Evolutionary conservation across 176 grass and related monocot species (phyloP).

Genomic region (Eragrostis nindensis): DNA sequence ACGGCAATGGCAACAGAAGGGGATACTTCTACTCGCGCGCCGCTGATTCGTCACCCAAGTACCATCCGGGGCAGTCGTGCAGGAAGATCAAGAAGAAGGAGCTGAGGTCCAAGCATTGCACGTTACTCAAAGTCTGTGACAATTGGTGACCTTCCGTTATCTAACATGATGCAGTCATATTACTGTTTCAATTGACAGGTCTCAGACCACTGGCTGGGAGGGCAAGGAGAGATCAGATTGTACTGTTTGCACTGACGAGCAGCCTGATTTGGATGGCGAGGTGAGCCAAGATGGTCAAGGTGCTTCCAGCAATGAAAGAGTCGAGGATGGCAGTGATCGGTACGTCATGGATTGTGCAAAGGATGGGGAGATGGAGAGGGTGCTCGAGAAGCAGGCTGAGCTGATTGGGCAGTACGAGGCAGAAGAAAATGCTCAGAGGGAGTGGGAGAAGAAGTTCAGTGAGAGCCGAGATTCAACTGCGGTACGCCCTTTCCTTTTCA

Average conservation of each 20-base stretch:
- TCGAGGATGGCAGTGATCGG: background rate
- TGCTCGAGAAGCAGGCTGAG: conserved; percentile 82
- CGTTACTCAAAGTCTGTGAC: conserved; percentile 14
- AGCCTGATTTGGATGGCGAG: conserved; percentile 53
- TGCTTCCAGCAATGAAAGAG: conserved; percentile 29
- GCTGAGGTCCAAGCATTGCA: conserved; percentile 46
- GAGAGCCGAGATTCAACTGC: conserved; percentile 20
- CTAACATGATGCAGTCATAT: background rate
- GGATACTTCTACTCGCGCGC: conserved; percentile 50
- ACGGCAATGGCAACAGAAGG: conserved; percentile 56
- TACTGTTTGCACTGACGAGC: conserved; percentile 53
- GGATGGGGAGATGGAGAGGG: conserved; percentile 81
- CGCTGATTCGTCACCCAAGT: conserved; percentile 77
- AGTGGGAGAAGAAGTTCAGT: conserved; percentile 92
- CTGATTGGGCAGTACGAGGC: conserved; percentile 79
- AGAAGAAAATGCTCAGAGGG: conserved; percentile 92
- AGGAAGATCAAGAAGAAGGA: conserved; percentile 85
- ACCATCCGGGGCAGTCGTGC: conserved; percentile 85
- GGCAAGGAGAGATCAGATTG: conserved; percentile 41
- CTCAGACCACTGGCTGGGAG: conserved; percentile 33
- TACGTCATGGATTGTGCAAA: conserved; percentile 43
- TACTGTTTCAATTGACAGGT: conserved; percentile 41
- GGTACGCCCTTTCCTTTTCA: conserved; percentile 47
- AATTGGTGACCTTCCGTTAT: background rate
- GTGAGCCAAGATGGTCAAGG: conserved; percentile 42